phyloP scores from a whole-genome alignment of 768 basidiomycete species.

The Infundibulicybe gibba region DNA sequence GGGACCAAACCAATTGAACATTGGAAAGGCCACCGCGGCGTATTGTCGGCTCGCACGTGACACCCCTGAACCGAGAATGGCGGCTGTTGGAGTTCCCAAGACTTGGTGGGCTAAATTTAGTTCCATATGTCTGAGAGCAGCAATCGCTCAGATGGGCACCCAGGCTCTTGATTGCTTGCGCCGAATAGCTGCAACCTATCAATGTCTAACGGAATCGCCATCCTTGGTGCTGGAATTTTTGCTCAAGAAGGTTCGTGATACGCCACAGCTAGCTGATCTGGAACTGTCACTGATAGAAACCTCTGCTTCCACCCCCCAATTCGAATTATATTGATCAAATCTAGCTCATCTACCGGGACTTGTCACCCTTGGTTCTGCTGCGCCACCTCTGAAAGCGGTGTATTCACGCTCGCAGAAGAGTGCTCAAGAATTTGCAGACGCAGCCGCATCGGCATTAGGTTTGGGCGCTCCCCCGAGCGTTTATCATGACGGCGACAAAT shows the following conservation, averaged over 20 bases:
- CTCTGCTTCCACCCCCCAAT: background rate
- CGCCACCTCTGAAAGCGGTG: conserved; percentile 55
- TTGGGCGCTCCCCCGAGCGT: conserved; percentile 38
- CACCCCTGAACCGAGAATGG: background rate
- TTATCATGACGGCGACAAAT: conserved; percentile 52
- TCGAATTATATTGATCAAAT: too few species aligned
- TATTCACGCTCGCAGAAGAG: conserved; percentile 77
- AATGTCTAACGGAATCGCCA: conserved; percentile 51
- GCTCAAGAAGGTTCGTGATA: conserved; percentile 67
- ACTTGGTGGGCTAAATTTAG: background rate
- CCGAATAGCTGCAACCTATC: conserved; percentile 24
- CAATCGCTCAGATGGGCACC: background rate
- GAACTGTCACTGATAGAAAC: too few species aligned
- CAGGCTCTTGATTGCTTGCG: conserved; percentile 4
- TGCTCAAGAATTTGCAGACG: conserved; percentile 46
- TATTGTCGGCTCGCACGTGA: conserved; percentile 22
- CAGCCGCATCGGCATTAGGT: conserved; percentile 37
- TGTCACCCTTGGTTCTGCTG: conserved; percentile 41
- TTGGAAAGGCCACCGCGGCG: conserved; percentile 10
- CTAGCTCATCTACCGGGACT: conserved; percentile 81
- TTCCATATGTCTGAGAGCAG: conserved; percentile 2
- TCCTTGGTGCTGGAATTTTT: conserved; percentile 81
- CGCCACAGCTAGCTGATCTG: too few species aligned
- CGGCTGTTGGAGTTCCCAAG: too few species aligned
- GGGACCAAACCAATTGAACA: too few species aligned